Conservation (phyloP, 306 rosid genomes). For the Sindora glabra region DNA sequence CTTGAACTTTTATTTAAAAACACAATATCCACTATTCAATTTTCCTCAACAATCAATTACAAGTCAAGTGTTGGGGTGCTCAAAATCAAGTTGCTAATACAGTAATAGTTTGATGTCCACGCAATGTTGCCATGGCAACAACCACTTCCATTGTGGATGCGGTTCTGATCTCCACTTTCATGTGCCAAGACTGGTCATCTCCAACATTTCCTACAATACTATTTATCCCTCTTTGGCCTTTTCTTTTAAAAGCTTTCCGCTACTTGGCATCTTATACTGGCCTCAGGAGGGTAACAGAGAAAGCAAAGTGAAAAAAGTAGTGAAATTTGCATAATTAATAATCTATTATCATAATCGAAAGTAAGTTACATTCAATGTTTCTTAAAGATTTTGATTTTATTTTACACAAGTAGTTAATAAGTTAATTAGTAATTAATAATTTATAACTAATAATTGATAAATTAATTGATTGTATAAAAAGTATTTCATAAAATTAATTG, state of each 20-base stretch:
- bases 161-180: slow-evolving; percentile 32
- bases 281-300: neutral
- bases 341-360: too few species aligned
- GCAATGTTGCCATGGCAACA: slow-evolving; percentile 24
- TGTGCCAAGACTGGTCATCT: slow-evolving; percentile 5
- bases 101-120: neutral
- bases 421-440: too few species aligned
- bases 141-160: slow-evolving; percentile 24
- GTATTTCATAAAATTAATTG: too few species aligned
- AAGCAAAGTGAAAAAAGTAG: neutral
- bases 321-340: too few species aligned
- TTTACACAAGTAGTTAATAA: too few species aligned
- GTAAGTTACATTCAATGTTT: too few species aligned
- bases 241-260: slow-evolving; percentile 1
- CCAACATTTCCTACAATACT: neutral
- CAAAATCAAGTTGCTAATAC: slow-evolving; percentile 10
- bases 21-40: too few species aligned
- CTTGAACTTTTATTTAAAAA: too few species aligned
- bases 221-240: neutral
- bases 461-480: too few species aligned
- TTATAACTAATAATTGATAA: too few species aligned
- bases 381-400: too few species aligned
- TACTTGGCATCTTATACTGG: neutral
- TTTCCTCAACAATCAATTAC: neutral
- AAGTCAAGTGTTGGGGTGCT: neutral